Percentiles rank a stretch among this genome's conserved stretches.
Conservation (phyloP, 1,139 yeast genomes). For the Saccharomyces hybrid region DNA sequence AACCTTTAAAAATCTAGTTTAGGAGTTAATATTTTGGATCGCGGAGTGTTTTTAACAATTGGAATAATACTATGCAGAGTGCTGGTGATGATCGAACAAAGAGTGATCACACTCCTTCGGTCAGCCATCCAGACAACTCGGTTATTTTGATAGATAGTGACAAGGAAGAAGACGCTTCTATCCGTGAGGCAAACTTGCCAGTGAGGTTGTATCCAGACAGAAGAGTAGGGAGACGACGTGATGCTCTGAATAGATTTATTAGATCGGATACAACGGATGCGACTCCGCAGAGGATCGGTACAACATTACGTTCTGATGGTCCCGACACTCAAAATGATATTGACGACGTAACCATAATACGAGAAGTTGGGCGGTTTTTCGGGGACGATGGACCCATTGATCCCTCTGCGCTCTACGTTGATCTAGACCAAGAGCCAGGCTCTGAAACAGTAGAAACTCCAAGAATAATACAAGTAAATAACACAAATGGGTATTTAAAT, state of each 20-base stretch:
- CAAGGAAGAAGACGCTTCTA: slow-evolving; percentile 20
- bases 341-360: slow-evolving; percentile 21
- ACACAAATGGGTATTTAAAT: not conserved
- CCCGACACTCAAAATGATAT: slow-evolving; percentile 7
- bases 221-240: slow-evolving; percentile 15
- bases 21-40: not conserved
- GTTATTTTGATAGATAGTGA: slow-evolving; percentile 27
- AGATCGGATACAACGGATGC: slow-evolving; percentile 7
- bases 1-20: not conserved
- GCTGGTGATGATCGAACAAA: not conserved
- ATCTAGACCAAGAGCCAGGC: slow-evolving; percentile 18
- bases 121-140: slow-evolving; percentile 1
- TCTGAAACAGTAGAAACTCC: not conserved
- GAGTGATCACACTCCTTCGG: not conserved
- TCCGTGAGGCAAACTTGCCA: slow-evolving; percentile 10
- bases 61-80: not conserved
- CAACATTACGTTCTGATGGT: not conserved
- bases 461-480: not conserved
- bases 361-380: slow-evolving; percentile 12
- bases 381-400: slow-evolving; percentile 14
- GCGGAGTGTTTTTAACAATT: not conserved
- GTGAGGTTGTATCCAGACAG: slow-evolving; percentile 14
- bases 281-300: not conserved
- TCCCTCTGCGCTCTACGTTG: slow-evolving; percentile 19
- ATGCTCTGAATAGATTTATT: slow-evolving; percentile 16